A percentile compares a stretch with the other conserved stretches of the same genome.
Evolutionary conservation across 768 basidiomycete species (phyloP).

Genomic region (Leucosporidium yakuticum): DNA sequence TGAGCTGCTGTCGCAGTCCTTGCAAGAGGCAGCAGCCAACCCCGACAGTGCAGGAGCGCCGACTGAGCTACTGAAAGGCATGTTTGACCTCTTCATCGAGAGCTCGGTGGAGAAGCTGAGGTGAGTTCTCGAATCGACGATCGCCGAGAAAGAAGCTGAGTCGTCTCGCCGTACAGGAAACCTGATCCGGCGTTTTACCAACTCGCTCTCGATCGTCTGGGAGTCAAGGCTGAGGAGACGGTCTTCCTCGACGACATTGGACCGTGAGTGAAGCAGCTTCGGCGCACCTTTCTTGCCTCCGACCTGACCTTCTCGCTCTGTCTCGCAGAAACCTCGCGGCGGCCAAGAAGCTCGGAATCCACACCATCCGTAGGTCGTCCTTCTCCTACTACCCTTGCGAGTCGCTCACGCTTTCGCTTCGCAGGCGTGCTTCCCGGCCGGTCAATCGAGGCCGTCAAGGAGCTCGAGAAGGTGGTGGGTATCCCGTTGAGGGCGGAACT

Average conservation of each 20-base stretch:
- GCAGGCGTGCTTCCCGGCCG: conserved; percentile 11
- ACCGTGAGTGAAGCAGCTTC: conserved; percentile 4
- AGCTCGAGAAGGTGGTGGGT: conserved; percentile 13
- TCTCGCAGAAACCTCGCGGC: conserved; percentile 21
- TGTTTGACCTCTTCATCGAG: conserved; percentile 33
- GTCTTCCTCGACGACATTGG: conserved; percentile 36
- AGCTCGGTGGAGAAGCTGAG: conserved; percentile 22
- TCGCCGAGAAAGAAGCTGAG: not conserved
- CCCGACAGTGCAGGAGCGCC: conserved; percentile 10
- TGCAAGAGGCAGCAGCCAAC: not conserved
- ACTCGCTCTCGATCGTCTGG: conserved; percentile 19
- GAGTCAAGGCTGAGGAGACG: conserved; percentile 20
- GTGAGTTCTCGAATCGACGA: conserved; percentile 6
- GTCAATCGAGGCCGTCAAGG: conserved; percentile 8
- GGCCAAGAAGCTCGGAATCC: conserved; percentile 19
- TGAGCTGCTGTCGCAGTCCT: not conserved
- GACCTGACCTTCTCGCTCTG: not conserved
- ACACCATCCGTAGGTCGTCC: conserved; percentile 25
- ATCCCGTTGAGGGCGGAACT: not conserved
- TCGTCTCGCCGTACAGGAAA: conserved; percentile 9
- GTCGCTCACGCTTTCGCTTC: no score
- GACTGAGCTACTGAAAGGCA: conserved; percentile 4
- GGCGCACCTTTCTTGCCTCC: not conserved
- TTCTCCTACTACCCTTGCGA: not conserved
- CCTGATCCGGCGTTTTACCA: conserved; percentile 29